Base-by-base conservation (phyloP, 345 rosid genomes). In the Hevea brasiliensis region DNA sequence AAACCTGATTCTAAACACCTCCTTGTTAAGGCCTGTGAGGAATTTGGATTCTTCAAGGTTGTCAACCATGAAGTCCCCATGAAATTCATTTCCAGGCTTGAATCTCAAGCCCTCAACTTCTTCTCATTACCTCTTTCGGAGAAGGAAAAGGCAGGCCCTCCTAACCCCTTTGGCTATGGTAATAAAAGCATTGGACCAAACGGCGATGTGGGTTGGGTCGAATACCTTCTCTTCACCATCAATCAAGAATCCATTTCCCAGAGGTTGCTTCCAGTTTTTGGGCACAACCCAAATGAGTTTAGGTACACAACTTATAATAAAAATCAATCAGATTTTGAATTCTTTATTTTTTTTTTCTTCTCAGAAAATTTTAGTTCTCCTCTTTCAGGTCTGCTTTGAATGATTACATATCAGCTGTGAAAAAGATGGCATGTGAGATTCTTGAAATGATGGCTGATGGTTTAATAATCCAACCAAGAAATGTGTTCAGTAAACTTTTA, bases 151-250 rank as follows among this genome's bases (percentile, higher is more conserved):
- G 80, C 80, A 8, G 82, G 85, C 15, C 85, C 79, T 14, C 37
- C 37, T 32, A 32, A 32, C 37, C 37, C 37, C 37, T 32, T 32
- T 32, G 37, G 37, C 37, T 86, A 86, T 35, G 90, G 87, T 47
- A 82, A 72, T 82, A 86, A 86, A 67, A 74, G 59, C 50, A 86
- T 86, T 45, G 90, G 90, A 41, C 75, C 55, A 6, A 84, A 79
- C 74, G 88, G 90, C 21, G 90, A 84, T 55, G 74, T 86, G n/a
- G 90, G 90, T 44, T 84, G 86, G 85, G 74, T 86, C 44, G 90
- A 86, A 53, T 86, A 84, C 77, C 79, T 86, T 56, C 82, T 86
- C 47, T 72, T 86, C 21, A 77, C 63, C 68, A 66, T 81, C 45
- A 67, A 82, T 56, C 76, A 82, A 29, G 50, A 68, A 21, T 58